Conservation (phyloP, 2,329 filamentous ascomycete genomes). For the Fusarium euwallaceae region DNA sequence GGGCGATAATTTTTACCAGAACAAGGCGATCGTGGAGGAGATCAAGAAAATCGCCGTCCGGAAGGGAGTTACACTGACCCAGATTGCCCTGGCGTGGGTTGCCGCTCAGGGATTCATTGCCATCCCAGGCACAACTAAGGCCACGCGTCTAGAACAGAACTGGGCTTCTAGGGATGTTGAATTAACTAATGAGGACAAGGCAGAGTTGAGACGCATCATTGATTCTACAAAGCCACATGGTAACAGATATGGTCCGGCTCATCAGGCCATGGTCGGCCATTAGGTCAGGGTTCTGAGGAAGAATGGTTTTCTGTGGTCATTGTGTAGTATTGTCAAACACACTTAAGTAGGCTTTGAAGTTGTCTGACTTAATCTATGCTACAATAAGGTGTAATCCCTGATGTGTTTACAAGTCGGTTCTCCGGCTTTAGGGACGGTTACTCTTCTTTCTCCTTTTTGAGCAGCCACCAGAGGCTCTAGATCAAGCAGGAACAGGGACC, state of each 20-base stretch:
- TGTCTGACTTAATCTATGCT: neutral
- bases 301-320: neutral
- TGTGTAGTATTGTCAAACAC: neutral
- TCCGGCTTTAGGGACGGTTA: neutral
- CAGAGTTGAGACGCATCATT: constrained; percentile 55
- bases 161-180: constrained; percentile 54
- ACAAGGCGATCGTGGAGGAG: constrained; percentile 56
- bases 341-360: neutral
- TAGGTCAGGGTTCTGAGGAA: neutral
- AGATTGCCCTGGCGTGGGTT: constrained; percentile 58
- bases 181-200: constrained; percentile 53
- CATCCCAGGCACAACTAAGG: constrained; percentile 61
- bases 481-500: neutral
- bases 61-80: constrained; percentile 50
- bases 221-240: constrained; percentile 39
- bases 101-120: constrained; percentile 58
- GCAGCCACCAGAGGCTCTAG: neutral
- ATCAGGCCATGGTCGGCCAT: constrained; percentile 22
- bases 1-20: constrained; percentile 61
- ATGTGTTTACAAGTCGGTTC: neutral
- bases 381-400: neutral
- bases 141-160: constrained; percentile 55
- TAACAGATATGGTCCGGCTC: neutral
- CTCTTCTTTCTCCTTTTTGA: neutral
- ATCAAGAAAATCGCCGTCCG: constrained; percentile 52